Evolutionary conservation across 352 stramenopile species (phyloP).

Genomic region (Phytophthora tubulina): DNA sequence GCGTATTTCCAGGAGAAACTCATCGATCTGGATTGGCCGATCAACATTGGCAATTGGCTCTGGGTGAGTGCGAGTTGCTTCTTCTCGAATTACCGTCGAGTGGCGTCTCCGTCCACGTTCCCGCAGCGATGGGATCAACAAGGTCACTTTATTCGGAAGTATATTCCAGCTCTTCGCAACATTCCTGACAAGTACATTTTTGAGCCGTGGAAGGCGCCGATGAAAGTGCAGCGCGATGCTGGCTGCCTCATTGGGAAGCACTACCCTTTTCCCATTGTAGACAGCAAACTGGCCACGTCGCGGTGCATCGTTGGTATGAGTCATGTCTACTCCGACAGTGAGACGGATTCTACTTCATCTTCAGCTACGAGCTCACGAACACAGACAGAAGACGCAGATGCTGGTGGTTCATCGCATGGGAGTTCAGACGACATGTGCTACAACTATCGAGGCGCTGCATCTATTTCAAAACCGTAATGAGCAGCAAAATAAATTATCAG

Average conservation of each 20-base stretch:
- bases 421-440: constrained; percentile 46
- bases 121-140: constrained; percentile 95
- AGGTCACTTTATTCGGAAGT: constrained; percentile 93
- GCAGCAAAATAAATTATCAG: constrained; percentile 15
- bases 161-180: constrained; percentile 89
- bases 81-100: constrained; percentile 96
- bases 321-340: constrained; percentile 39
- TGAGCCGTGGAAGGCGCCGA: constrained; percentile 96
- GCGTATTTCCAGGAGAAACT: constrained; percentile 93
- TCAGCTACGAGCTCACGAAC: constrained; percentile 13
- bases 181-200: constrained; percentile 97
- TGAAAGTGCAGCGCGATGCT: constrained; percentile 84
- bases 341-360: constrained; percentile 27
- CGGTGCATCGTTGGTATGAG: constrained; percentile 94
- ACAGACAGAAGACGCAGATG: constrained; percentile 16
- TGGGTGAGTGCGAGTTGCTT: constrained; percentile 96
- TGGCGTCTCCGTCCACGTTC: constrained; percentile 93
- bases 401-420: constrained; percentile 9
- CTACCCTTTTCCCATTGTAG: constrained; percentile 97
- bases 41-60: constrained; percentile 99
- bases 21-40: constrained; percentile 95
- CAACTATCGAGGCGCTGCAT: constrained; percentile 27
- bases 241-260: constrained; percentile 93
- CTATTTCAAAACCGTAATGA: constrained; percentile 10
- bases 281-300: constrained; percentile 90